Evolutionary conservation across 2,329 filamentous ascomycete genomes (phyloP).

Genomic region (Arthrinium phaeospermum): DNA sequence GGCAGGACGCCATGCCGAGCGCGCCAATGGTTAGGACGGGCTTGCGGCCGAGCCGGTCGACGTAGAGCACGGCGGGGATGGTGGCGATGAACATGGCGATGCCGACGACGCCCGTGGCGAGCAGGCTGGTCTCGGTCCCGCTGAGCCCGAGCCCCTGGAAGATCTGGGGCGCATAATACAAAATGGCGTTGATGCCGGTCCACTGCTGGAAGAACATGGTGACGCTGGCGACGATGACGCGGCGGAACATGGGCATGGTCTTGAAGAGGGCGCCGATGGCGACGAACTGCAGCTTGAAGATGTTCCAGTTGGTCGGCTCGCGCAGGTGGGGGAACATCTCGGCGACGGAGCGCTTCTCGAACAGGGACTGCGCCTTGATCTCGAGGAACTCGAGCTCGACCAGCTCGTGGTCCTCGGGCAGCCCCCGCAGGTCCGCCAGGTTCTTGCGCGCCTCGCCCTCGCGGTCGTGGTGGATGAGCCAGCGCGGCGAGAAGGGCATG

Average conservation of each 20-base stretch:
- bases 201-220: slow-evolving; percentile 67
- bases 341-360: slow-evolving; percentile 74
- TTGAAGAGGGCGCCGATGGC: slow-evolving; percentile 69
- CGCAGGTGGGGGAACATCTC: slow-evolving; percentile 71
- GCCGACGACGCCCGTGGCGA: slow-evolving; percentile 75
- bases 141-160: slow-evolving; percentile 69
- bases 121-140: slow-evolving; percentile 56
- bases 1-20: slow-evolving; percentile 72
- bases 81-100: slow-evolving; percentile 74
- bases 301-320: slow-evolving; percentile 65
- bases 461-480: slow-evolving; percentile 68
- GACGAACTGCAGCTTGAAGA: slow-evolving; percentile 72
- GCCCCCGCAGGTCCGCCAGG: slow-evolving; percentile 67
- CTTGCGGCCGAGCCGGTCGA: slow-evolving; percentile 68
- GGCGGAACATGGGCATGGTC: slow-evolving; percentile 69
- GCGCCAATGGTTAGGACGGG: slow-evolving; percentile 68
- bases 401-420: slow-evolving; percentile 67
- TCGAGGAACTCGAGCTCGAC: slow-evolving; percentile 81
- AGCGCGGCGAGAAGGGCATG: slow-evolving; percentile 81
- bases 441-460: slow-evolving; percentile 70
- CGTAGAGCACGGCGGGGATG: slow-evolving; percentile 69
- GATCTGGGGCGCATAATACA: slow-evolving; percentile 75
- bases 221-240: slow-evolving; percentile 67
- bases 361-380: slow-evolving; percentile 79
- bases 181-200: slow-evolving; percentile 60